Evolutionary conservation across 75 land plant genomes (phyloP).

Genomic region (Cupressus sempervirens): DNA sequence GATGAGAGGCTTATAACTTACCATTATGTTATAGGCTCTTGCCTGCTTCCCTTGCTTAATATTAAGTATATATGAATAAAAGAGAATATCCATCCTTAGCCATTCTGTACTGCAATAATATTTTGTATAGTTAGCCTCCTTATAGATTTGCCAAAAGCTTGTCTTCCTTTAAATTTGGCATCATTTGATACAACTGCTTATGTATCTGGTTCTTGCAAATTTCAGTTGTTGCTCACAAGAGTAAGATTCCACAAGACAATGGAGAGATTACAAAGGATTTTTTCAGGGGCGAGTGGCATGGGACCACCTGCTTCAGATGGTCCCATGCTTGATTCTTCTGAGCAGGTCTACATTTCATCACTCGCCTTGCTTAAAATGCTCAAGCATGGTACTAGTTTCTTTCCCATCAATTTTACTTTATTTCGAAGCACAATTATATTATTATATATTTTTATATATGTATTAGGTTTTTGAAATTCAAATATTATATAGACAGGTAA

Average conservation of each 20-base stretch:
- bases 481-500: neutral
- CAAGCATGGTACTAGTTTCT: slow-evolving; percentile 70
- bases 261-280: slow-evolving; percentile 88
- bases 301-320: slow-evolving; percentile 94
- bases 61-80: neutral
- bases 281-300: slow-evolving; percentile 79
- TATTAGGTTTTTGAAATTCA: neutral
- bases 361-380: slow-evolving; percentile 99
- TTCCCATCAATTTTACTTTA: neutral
- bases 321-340: slow-evolving; percentile 89
- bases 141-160: too few relatives aligned
- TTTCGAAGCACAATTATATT: neutral
- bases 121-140: neutral
- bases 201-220: neutral
- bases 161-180: neutral
- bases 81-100: neutral
- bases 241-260: slow-evolving; percentile 16
- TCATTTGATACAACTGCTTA: neutral
- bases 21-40: too few relatives aligned
- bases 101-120: neutral
- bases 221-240: neutral
- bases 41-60: too few relatives aligned
- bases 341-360: slow-evolving; percentile 99
- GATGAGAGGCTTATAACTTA: too few relatives aligned
- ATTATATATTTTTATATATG: too few relatives aligned